Conservation (phyloP, 352 stramenopile genomes). For the Pilasporangium apinafurcum region DNA sequence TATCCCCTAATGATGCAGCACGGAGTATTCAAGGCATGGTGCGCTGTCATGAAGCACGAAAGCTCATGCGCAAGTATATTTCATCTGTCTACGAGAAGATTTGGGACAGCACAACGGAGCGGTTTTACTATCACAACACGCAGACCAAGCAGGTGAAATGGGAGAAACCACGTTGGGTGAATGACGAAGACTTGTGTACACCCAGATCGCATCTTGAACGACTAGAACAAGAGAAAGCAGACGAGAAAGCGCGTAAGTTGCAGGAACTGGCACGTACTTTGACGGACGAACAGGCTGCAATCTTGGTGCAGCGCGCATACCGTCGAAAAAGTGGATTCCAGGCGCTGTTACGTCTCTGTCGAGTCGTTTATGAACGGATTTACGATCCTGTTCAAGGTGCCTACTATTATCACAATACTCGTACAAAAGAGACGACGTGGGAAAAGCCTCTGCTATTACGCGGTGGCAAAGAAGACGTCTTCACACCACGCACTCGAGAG, state of each 20-base stretch:
- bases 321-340: constrained; percentile 37
- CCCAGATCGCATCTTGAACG: constrained; percentile 26
- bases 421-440: constrained; percentile 62
- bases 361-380: constrained; percentile 60
- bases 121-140: constrained; percentile 83
- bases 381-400: constrained; percentile 38
- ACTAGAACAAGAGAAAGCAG: constrained; percentile 2
- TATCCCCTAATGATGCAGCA: constrained; percentile 22
- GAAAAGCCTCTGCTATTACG: constrained; percentile 53
- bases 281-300: constrained; percentile 29
- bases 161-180: constrained; percentile 59
- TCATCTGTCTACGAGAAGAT: constrained; percentile 81
- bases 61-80: constrained; percentile 44
- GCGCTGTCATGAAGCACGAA: constrained; percentile 37
- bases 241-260: neutral
- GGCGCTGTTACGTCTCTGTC: constrained; percentile 31
- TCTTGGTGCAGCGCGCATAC: constrained; percentile 53
- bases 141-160: constrained; percentile 61
- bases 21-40: constrained; percentile 49
- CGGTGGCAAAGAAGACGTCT: constrained; percentile 27
- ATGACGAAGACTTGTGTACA: constrained; percentile 52
- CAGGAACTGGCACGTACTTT: constrained; percentile 4
- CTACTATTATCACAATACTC: constrained; percentile 82
- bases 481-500: constrained; percentile 41
- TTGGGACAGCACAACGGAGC: constrained; percentile 34